Evolutionary conservation across 1,284 basidiomycete genomes (phyloP).

Genomic region (Exsudoporus floridanus): DNA sequence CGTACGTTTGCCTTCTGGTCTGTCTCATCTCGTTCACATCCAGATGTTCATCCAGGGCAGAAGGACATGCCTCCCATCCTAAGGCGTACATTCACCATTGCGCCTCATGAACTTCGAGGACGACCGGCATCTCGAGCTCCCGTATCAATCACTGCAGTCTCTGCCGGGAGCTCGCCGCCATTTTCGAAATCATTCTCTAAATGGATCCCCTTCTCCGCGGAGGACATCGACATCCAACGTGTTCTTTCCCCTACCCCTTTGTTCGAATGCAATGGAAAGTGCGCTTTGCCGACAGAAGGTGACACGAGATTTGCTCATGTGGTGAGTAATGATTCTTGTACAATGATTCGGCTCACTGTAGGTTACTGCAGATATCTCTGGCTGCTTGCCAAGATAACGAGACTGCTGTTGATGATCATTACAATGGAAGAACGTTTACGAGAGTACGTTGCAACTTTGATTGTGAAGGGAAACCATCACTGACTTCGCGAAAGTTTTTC

Average conservation of each 20-base stretch:
- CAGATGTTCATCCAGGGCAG: conserved; percentile 4
- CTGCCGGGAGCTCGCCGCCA: conserved; percentile 20
- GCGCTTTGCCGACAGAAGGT: conserved; percentile 1
- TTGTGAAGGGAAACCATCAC: not conserved
- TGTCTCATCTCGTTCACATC: not conserved
- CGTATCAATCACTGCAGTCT: conserved; percentile 16
- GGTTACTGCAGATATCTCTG: conserved; percentile 27
- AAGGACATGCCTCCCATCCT: not conserved
- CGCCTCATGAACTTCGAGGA: conserved; percentile 9
- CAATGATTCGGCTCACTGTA: not conserved
- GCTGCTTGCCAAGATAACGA: conserved; percentile 31
- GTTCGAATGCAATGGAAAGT: conserved; percentile 24
- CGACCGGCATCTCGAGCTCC: conserved; percentile 14
- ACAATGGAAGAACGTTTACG: conserved; percentile 23
- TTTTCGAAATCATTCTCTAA: no score
- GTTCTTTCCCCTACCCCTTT: conserved; percentile 20
- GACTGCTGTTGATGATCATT: conserved; percentile 22
- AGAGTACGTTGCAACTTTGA: conserved; percentile 7
- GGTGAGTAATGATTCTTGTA: conserved; percentile 14
- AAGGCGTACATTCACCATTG: conserved; percentile 1
- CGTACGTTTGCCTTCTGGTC: conserved; percentile 3
- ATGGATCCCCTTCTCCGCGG: conserved; percentile 14
- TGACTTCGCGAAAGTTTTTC: conserved; percentile 26
- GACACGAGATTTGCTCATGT: conserved; percentile 21
- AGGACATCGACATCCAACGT: conserved; percentile 8